Evolutionary conservation across 164 flowering plant species (phyloP).

Genomic region (Stephania japonica): DNA sequence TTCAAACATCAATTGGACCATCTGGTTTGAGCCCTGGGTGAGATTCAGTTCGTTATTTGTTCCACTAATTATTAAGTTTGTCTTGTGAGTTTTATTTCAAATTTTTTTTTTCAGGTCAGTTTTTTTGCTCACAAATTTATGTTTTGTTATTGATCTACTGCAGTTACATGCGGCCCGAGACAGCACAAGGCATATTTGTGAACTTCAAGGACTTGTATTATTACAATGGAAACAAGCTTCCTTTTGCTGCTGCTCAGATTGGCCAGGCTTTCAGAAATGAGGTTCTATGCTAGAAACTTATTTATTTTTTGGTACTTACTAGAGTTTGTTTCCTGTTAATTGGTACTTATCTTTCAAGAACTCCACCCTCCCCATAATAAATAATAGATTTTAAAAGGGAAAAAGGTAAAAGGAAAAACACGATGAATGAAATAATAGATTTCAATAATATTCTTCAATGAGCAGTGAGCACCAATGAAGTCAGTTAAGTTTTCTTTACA

Average conservation of each 20-base stretch:
- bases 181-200: slow-evolving; percentile 98
- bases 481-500: not conserved
- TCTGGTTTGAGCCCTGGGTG: slow-evolving; percentile 83
- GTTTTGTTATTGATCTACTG: slow-evolving; percentile 7
- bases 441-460: not conserved
- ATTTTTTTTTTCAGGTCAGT: not conserved
- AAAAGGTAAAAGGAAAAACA: not conserved
- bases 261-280: slow-evolving; percentile 99
- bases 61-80: not conserved
- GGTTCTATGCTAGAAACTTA: slow-evolving; percentile 31
- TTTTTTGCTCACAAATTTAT: not conserved
- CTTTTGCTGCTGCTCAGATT: slow-evolving; percentile 99
- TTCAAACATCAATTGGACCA: slow-evolving; percentile 94
- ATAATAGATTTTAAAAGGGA: not conserved
- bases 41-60: slow-evolving; percentile 3
- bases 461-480: not conserved
- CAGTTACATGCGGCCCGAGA: slow-evolving; percentile 98
- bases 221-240: slow-evolving; percentile 94
- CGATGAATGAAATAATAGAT: not conserved
- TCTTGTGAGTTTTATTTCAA: not conserved
- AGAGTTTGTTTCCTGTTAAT: not conserved
- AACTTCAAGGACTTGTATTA: slow-evolving; percentile 91
- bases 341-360: not conserved
- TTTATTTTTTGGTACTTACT: not conserved
- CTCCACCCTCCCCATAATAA: not conserved